A percentile compares a stretch with the other conserved stretches of the same genome.
Evolutionary conservation across 345 rosid species (phyloP).

Genomic region (Limnanthes douglasii): DNA sequence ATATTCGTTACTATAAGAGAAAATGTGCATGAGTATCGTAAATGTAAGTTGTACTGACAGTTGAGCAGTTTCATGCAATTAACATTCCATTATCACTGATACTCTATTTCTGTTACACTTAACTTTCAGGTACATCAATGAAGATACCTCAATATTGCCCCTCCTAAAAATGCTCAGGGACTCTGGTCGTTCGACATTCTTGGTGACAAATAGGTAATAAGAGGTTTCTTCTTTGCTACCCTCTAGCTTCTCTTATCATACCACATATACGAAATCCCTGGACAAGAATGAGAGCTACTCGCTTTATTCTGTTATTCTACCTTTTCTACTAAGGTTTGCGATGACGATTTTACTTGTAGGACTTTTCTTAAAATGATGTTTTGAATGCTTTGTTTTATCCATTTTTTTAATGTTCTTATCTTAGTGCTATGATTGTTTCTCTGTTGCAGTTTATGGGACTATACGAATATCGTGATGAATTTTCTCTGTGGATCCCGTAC

Average conservation of each 20-base stretch:
- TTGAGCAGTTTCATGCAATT: not conserved
- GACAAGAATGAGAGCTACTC: too few species aligned
- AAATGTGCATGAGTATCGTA: not conserved
- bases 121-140: slow-evolving; percentile 58
- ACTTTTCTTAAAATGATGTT: not conserved
- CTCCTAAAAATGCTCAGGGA: slow-evolving; percentile 84
- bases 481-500: slow-evolving; percentile 58
- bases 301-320: too few species aligned
- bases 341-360: too few species aligned
- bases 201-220: slow-evolving; percentile 89
- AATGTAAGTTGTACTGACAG: too few species aligned
- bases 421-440: not conserved
- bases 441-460: slow-evolving; percentile 93
- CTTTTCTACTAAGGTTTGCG: too few species aligned
- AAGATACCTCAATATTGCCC: slow-evolving; percentile 62
- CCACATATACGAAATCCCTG: too few species aligned
- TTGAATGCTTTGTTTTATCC: not conserved
- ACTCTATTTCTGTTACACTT: not conserved
- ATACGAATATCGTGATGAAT: slow-evolving; percentile 90
- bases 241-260: not conserved
- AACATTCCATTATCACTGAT: slow-evolving; percentile 1
- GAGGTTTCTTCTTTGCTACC: not conserved
- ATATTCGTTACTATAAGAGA: not conserved
- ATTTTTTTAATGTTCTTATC: not conserved
- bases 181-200: slow-evolving; percentile 87